These are phyloP conservation scores for Nicotiana otophora DNA, from an alignment of 257 asterid species.

Conservation along the genomic window DNA sequence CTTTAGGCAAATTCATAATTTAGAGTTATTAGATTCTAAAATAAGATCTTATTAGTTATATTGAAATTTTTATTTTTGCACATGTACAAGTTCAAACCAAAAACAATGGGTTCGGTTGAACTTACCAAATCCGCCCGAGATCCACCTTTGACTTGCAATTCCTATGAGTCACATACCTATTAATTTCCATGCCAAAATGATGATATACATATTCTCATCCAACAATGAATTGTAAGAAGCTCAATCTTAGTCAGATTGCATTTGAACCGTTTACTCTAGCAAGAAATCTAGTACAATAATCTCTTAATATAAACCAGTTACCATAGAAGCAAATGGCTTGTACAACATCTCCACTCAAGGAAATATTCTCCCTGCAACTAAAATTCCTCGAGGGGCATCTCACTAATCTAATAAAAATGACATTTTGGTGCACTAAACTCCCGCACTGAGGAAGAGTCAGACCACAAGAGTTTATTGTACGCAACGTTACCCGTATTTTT, in stretches of 20 bases:
- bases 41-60: too few species aligned
- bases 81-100: neutral
- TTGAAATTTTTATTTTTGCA: neutral
- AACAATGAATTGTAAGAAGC: neutral
- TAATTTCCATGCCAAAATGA: neutral
- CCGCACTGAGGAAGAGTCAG: too few species aligned
- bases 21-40: too few species aligned
- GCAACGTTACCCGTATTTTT: too few species aligned
- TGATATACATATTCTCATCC: neutral
- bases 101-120: neutral
- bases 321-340: neutral
- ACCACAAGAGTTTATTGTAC: too few species aligned
- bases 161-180: neutral
- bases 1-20: neutral
- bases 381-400: neutral
- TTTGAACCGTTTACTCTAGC: neutral
- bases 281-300: neutral
- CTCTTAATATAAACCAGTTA: conserved; percentile 16
- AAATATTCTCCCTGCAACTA: conserved; percentile 30
- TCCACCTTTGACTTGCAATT: neutral
- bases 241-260: neutral
- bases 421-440: too few species aligned
- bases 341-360: conserved; percentile 8
- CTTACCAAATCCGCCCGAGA: neutral
- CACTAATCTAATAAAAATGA: neutral